A percentile compares a stretch with the other conserved stretches of the same genome.
phyloP scores from a whole-genome alignment of 2,329 filamentous ascomycete genomes.

The Aspergillus aculeatus region DNA sequence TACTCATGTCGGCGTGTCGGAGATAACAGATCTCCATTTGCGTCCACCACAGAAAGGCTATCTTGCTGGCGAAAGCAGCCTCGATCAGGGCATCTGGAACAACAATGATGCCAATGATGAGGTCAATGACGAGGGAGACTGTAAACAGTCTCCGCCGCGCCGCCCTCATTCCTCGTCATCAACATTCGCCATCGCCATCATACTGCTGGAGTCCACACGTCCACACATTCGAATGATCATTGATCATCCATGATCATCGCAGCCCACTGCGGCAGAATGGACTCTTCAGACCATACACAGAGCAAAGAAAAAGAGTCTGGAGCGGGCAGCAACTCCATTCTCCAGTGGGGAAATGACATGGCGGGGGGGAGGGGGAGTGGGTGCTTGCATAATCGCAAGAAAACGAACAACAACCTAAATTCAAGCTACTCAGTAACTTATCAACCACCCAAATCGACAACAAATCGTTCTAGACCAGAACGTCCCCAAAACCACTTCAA shows the following conservation, averaged over 20 bases:
- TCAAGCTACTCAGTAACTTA: no score
- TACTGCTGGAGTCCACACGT: not conserved
- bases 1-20: not conserved
- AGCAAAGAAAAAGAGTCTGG: not conserved
- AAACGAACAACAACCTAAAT: not conserved
- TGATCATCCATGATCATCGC: not conserved
- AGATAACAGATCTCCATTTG: not conserved
- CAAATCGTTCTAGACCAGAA: not conserved
- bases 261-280: not conserved
- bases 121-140: not conserved
- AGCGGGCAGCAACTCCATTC: not conserved
- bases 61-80: not conserved
- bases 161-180: no score
- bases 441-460: not conserved
- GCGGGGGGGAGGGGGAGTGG: not conserved
- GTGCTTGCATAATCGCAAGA: not conserved
- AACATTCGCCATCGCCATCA: not conserved
- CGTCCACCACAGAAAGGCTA: not conserved
- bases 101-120: not conserved
- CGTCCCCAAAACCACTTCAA: not conserved
- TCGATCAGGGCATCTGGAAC: not conserved
- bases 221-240: not conserved
- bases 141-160: no score
- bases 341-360: not conserved
- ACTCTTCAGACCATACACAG: no score